A percentile compares a stretch with the other conserved stretches of the same genome.
Evolutionary conservation across 176 grass and related monocot species (phyloP).

Genomic region (Secale cereale): DNA sequence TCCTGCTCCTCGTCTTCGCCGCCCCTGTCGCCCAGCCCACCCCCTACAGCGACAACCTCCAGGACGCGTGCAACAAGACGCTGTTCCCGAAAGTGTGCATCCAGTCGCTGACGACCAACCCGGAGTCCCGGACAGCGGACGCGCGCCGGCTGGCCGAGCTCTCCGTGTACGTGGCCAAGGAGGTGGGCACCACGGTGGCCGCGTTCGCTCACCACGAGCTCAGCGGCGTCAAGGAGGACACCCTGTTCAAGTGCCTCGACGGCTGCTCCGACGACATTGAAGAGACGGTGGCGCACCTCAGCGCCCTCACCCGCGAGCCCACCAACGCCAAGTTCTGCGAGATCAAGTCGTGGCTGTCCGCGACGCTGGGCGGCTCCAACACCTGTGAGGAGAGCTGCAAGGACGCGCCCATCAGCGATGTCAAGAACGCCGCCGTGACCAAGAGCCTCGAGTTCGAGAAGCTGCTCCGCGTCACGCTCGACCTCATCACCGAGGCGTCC

Average conservation of each 20-base stretch:
- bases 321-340: slow-evolving; percentile 44
- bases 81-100: slow-evolving; percentile 42
- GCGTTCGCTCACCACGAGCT: slow-evolving; percentile 38
- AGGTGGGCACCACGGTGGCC: slow-evolving; percentile 36
- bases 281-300: slow-evolving; percentile 52
- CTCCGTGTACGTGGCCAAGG: slow-evolving; percentile 23
- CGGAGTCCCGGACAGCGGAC: slow-evolving; percentile 22
- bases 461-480: slow-evolving; percentile 43
- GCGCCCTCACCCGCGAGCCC: slow-evolving; percentile 38
- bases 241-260: slow-evolving; percentile 32
- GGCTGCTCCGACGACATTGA: slow-evolving; percentile 47
- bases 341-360: slow-evolving; percentile 31
- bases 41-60: neutral
- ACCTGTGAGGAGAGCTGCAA: slow-evolving; percentile 43
- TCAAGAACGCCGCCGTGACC: slow-evolving; percentile 39
- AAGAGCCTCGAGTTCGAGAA: slow-evolving; percentile 57
- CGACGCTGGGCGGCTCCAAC: slow-evolving; percentile 24
- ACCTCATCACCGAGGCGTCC: slow-evolving; percentile 31
- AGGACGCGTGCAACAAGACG: slow-evolving; percentile 45
- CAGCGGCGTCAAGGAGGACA: neutral
- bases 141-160: slow-evolving; percentile 43
- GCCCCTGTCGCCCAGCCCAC: neutral
- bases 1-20: slow-evolving; percentile 2
- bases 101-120: slow-evolving; percentile 18
- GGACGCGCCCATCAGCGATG: slow-evolving; percentile 28